Conservation (phyloP, 2,329 filamentous ascomycete species). For the Coniochaeta prunicola region DNA sequence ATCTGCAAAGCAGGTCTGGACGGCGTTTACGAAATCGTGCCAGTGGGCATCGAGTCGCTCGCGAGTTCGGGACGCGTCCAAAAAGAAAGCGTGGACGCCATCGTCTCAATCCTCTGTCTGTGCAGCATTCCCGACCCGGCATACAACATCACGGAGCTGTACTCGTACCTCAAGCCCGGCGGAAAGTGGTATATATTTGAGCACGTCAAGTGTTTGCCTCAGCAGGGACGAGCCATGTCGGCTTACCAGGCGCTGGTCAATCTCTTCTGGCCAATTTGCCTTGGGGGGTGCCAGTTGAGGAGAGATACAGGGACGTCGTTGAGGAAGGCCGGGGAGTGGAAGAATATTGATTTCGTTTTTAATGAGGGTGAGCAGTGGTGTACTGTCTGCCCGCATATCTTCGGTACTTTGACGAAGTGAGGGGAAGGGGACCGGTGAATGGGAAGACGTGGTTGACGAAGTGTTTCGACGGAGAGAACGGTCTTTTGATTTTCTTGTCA, state of each 20-base stretch:
- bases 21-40: constrained; percentile 53
- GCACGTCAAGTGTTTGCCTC: constrained; percentile 39
- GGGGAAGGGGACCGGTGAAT: too few relatives aligned
- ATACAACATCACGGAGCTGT: constrained; percentile 46
- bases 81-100: constrained; percentile 46
- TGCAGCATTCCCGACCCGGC: constrained; percentile 57
- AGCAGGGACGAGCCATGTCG: constrained; percentile 27
- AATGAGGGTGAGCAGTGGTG: constrained; percentile 34
- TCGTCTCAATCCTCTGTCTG: constrained; percentile 54
- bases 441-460: too few relatives aligned
- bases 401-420: constrained; percentile 46
- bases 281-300: constrained; percentile 45
- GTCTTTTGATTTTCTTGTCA: too few relatives aligned
- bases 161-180: constrained; percentile 51
- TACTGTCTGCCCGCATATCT: constrained; percentile 37
- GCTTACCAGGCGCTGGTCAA: constrained; percentile 45
- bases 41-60: constrained; percentile 55
- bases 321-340: constrained; percentile 43
- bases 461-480: too few relatives aligned
- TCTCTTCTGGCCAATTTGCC: constrained; percentile 41
- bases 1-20: constrained; percentile 45
- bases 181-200: constrained; percentile 58
- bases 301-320: constrained; percentile 39
- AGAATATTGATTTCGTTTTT: constrained; percentile 37
- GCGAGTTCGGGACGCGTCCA: constrained; percentile 33